phyloP scores from a whole-genome alignment of 2,329 filamentous ascomycete genomes.

The Drechmeria coniospora region DNA sequence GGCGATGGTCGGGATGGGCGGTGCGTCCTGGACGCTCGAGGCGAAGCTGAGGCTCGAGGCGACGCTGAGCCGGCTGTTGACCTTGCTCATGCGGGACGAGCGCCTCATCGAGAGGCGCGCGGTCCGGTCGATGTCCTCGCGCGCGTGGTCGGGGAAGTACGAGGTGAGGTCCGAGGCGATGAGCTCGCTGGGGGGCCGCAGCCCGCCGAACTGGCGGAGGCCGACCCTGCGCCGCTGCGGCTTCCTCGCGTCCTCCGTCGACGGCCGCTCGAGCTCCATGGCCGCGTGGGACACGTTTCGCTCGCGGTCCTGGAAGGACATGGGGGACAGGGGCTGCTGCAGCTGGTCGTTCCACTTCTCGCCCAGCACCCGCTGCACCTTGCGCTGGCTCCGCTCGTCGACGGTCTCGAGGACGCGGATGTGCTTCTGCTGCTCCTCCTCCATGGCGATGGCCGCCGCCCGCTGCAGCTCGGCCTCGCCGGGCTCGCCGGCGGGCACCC shows the following conservation, averaged over 20 bases:
- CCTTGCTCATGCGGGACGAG: conserved; percentile 79
- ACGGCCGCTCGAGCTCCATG: conserved; percentile 41
- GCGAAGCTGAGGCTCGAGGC: conserved; percentile 88
- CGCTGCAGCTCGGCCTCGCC: conserved; percentile 74
- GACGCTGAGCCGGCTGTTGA: conserved; percentile 84
- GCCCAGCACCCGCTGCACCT: conserved; percentile 78
- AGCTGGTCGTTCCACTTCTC: conserved; percentile 70
- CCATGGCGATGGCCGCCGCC: conserved; percentile 75
- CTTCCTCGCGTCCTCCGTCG: conserved; percentile 29
- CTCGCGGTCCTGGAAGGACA: conserved; percentile 55
- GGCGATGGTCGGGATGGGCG: conserved; percentile 87
- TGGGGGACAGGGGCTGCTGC: conserved; percentile 74
- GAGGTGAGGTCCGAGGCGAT: conserved; percentile 93
- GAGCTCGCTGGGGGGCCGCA: conserved; percentile 86
- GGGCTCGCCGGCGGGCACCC: conserved; percentile 84
- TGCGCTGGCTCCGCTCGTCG: conserved; percentile 68
- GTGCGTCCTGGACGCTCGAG: conserved; percentile 82
- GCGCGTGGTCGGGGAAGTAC: conserved; percentile 91
- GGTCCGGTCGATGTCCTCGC: conserved; percentile 89
- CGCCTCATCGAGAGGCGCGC: conserved; percentile 83
- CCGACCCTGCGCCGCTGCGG: conserved; percentile 34
- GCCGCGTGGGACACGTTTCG: conserved; percentile 47
- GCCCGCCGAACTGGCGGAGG: conserved; percentile 73
- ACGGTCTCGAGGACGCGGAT: conserved; percentile 43
- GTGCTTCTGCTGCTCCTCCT: conserved; percentile 67